Base-by-base conservation (phyloP, 345 rosid species). In the Crucihimalaya himalaica region DNA sequence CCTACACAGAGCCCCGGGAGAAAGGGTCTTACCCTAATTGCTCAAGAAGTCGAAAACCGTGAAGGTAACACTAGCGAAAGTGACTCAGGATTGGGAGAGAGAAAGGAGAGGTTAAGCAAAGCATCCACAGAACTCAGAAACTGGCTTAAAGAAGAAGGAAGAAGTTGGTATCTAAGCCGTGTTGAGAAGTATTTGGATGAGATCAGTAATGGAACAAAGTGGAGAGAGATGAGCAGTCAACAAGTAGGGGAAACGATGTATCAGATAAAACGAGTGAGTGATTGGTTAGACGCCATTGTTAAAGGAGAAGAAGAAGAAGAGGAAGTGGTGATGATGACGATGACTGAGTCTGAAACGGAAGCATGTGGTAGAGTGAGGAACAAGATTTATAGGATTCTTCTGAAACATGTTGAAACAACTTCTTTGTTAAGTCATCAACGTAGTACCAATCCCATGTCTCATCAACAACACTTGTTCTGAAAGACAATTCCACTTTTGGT, bases 391-490 rank as follows among this genome's bases (percentile, higher is more conserved):
- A 84, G 80, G 61, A 82, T 84, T 51, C 76, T 89, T 6, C 68
- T 92, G 78, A 86, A 83, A 74, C 92, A 86, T 63, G 86, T 84
- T 11, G 97, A 88, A 82, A 92, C 83, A 77, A 83, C 90, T 56
- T 81, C 89, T 59, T 39, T 48, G 71, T 32, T 65, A 73, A 45
- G 31, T 65, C 78, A 65, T 45, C 70, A 62, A 51, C 76, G 54
- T 52, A 63, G 42, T 51, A 50, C 39, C 25, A 52, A 19, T 52
- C 54, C 40, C 62, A 72, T 52, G 35, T 72, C 76, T 52, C 63
- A 63, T 62, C 69, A 51, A 29, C 69, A 39, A 40, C 63, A 72
- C 31, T 14, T 62, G 19, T 52, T 51, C 25, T 59, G 13, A 46
- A 43, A 45, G 23, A 57, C 28, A 27, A 43, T 20, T 15, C 29